These are phyloP conservation scores for Achaetomium macrosporum DNA, from an alignment of 2,329 filamentous ascomycete genomes.

Conservation along the genomic window DNA sequence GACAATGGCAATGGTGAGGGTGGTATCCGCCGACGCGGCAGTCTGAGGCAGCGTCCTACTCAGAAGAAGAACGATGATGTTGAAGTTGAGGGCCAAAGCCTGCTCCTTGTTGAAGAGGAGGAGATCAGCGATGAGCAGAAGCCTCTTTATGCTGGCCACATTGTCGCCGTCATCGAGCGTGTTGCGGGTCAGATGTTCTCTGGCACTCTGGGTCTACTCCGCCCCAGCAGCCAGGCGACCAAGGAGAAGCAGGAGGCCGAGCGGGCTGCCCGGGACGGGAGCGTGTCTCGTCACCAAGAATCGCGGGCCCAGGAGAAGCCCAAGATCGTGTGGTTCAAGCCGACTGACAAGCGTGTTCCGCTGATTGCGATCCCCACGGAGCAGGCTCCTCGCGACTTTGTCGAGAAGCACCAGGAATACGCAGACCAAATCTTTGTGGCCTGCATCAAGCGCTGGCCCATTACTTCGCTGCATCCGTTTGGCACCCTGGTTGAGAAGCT, in stretches of 20 bases:
- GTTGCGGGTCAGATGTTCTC: conserved; percentile 99
- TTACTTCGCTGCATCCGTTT: conserved; percentile 98
- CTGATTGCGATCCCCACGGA: conserved; percentile 97
- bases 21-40: conserved; percentile 85
- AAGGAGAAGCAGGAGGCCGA: conserved; percentile 99
- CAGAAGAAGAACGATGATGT: conserved; percentile 99
- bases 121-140: conserved; percentile 99
- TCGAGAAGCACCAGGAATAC: conserved; percentile 97
- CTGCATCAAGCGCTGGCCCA: conserved; percentile 99
- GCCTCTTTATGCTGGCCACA: conserved; percentile 91
- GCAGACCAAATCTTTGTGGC: conserved; percentile 97
- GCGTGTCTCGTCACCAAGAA: conserved; percentile 63
- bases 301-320: conserved; percentile 90
- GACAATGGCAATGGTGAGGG: conserved; percentile 62
- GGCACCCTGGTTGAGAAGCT: conserved; percentile 96
- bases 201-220: conserved; percentile 85
- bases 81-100: conserved; percentile 94
- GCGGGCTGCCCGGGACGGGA: conserved; percentile 81
- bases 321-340: conserved; percentile 99
- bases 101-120: conserved; percentile 94
- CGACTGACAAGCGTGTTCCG: conserved; percentile 96
- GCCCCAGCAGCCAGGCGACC: conserved; percentile 94
- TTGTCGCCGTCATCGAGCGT: conserved; percentile 95
- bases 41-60: conserved; percentile 90
- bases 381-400: conserved; percentile 94